These are phyloP conservation scores for Emericellopsis terricola DNA, from an alignment of 495 filamentous ascomycete species.

Conservation along the genomic window DNA sequence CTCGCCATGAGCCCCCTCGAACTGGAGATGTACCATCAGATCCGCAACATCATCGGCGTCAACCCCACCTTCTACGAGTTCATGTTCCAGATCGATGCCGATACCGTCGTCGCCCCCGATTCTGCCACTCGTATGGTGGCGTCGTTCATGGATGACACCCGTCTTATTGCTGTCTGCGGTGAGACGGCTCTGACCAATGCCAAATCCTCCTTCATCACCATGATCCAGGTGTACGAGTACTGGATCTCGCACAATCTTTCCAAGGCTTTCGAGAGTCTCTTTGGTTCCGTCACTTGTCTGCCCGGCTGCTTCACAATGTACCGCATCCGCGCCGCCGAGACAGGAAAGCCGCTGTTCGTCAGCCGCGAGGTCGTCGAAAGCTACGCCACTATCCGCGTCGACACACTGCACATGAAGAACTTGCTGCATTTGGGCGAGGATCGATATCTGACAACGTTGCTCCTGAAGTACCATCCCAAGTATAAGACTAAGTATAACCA, in stretches of 20 bases:
- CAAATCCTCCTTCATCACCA: constrained; percentile 81
- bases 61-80: constrained; percentile 98
- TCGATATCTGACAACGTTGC: constrained; percentile 87
- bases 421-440: constrained; percentile 88
- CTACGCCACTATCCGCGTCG: constrained; percentile 84
- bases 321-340: constrained; percentile 82
- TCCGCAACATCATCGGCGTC: constrained; percentile 96
- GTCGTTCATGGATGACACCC: constrained; percentile 77
- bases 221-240: constrained; percentile 99
- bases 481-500: constrained; percentile 98
- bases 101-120: constrained; percentile 85
- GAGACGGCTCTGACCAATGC: constrained; percentile 89
- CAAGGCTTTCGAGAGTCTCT: constrained; percentile 97
- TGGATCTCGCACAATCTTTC: constrained; percentile 96
- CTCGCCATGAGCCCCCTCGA: constrained; percentile 90
- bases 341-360: constrained; percentile 89
- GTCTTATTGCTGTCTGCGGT: constrained; percentile 82
- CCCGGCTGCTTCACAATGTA: constrained; percentile 99
- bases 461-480: constrained; percentile 78
- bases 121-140: constrained; percentile 86
- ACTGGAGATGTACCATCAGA: constrained; percentile 97
- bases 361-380: constrained; percentile 72
- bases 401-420: constrained; percentile 99
- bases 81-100: constrained; percentile 90
- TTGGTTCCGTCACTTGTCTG: constrained; percentile 92